Conservation (phyloP, 2,329 filamentous ascomycete genomes). For the Mycosphaerelloides madeirae region DNA sequence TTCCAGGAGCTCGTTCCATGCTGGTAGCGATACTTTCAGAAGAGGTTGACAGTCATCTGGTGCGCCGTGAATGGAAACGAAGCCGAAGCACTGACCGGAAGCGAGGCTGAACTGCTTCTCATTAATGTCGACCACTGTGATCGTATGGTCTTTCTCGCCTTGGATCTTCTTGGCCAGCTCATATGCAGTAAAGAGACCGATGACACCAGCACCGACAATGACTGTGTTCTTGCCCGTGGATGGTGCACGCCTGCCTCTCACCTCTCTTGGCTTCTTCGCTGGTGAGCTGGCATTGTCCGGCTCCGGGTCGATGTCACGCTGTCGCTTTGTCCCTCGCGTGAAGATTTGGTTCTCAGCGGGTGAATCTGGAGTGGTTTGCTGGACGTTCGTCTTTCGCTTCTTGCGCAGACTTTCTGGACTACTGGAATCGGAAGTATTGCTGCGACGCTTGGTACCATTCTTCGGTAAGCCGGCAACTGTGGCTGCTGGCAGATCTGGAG, state of each 20-base stretch:
- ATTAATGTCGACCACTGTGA: conserved; percentile 25
- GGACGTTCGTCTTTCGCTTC: no score
- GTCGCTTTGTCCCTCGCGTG: no score
- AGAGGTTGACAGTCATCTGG: conserved; percentile 7
- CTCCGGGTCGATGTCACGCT: no score
- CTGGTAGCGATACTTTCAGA: conserved; percentile 4
- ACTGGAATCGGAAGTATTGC: no score
- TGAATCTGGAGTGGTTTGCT: no score
- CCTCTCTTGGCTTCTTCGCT: no score
- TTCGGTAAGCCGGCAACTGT: no score
- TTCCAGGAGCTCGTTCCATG: conserved; percentile 12
- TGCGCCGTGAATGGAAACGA: conserved; percentile 14
- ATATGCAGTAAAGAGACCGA: conserved; percentile 23
- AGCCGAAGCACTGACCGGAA: conserved; percentile 16
- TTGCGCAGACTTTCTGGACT: no score
- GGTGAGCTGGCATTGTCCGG: no score
- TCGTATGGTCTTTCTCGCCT: conserved; percentile 9
- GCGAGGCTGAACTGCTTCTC: conserved; percentile 12
- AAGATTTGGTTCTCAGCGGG: no score
- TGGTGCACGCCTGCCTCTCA: not conserved
- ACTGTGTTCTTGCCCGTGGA: conserved; percentile 11
- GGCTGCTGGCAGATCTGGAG: no score
- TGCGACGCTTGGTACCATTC: no score
- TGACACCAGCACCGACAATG: conserved; percentile 23
- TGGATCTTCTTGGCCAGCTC: conserved; percentile 18